A percentile compares a stretch with the other conserved stretches of the same genome.
Evolutionary conservation across 2,329 filamentous ascomycete species (phyloP).

Genomic region (Apiospora phragmitis): DNA sequence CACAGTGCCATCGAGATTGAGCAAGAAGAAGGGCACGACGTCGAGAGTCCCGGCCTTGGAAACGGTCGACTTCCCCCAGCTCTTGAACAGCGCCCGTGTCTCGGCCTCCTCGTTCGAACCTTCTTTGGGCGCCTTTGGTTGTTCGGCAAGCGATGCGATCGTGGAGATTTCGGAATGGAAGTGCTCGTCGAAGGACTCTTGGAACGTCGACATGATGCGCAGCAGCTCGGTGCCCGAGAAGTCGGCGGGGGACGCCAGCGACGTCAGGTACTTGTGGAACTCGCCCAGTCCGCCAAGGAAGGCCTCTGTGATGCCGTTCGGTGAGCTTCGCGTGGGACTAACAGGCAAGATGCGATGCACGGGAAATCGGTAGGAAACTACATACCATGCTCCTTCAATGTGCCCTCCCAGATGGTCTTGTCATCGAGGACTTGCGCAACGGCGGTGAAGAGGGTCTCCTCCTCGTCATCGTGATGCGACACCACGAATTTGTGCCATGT

Average conservation of each 20-base stretch:
- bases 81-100: constrained; percentile 54
- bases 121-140: constrained; percentile 50
- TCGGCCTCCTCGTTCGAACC: constrained; percentile 44
- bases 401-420: constrained; percentile 51
- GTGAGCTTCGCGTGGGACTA: neutral
- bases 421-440: constrained; percentile 53
- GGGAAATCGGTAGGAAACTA: neutral
- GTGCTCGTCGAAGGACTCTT: constrained; percentile 51
- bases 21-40: constrained; percentile 64
- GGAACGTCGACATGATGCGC: constrained; percentile 52
- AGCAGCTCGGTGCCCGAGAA: constrained; percentile 47
- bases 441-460: constrained; percentile 55
- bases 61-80: constrained; percentile 65
- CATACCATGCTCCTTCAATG: constrained; percentile 56
- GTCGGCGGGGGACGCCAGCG: constrained; percentile 40
- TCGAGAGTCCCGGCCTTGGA: constrained; percentile 59
- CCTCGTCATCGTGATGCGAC: constrained; percentile 63
- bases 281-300: constrained; percentile 53
- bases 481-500: constrained; percentile 61
- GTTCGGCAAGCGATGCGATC: constrained; percentile 49
- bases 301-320: constrained; percentile 31
- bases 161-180: constrained; percentile 57
- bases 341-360: neutral
- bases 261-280: constrained; percentile 53
- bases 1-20: constrained; percentile 60